phyloP scores from a whole-genome alignment of 129 eudicot genomes.

The Heracleum sosnowskyi region DNA sequence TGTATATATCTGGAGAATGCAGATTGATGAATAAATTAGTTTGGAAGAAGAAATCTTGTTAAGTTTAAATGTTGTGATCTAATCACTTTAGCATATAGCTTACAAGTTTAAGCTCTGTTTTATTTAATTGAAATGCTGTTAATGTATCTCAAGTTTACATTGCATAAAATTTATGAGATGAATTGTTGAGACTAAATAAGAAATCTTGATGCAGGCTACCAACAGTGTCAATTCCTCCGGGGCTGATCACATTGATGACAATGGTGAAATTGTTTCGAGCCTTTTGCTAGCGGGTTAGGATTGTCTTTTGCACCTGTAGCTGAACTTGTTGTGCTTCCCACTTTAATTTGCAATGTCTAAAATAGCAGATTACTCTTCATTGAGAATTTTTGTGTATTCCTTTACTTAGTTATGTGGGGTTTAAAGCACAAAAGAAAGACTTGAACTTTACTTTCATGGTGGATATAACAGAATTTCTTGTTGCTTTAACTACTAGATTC shows the following conservation, averaged over 20 bases:
- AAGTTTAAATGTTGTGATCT: background rate
- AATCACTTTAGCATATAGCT: background rate
- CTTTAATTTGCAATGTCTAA: slow-evolving; percentile 2
- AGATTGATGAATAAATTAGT: background rate
- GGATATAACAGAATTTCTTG: background rate
- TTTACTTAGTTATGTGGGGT: slow-evolving; percentile 1
- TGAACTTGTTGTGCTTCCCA: slow-evolving; percentile 16
- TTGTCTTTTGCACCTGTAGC: slow-evolving; percentile 8
- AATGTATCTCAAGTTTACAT: background rate
- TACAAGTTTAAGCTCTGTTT: background rate
- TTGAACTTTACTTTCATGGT: background rate
- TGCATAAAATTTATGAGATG: background rate
- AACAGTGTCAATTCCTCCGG: slow-evolving; percentile 44
- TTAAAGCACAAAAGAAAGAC: slow-evolving; percentile 1
- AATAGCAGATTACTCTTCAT: background rate
- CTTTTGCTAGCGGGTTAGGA: slow-evolving; percentile 10
- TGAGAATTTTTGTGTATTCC: slow-evolving; percentile 1
- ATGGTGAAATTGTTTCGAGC: slow-evolving; percentile 23
- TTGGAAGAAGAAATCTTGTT: background rate
- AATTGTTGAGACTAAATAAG: background rate
- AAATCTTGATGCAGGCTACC: slow-evolving; percentile 51
- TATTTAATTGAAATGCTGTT: background rate
- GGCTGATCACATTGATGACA: slow-evolving; percentile 20
- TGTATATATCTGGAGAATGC: background rate
- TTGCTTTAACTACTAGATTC: background rate